Base-by-base conservation (phyloP, 305 asterid genomes). In the Fraxinus ornus region DNA sequence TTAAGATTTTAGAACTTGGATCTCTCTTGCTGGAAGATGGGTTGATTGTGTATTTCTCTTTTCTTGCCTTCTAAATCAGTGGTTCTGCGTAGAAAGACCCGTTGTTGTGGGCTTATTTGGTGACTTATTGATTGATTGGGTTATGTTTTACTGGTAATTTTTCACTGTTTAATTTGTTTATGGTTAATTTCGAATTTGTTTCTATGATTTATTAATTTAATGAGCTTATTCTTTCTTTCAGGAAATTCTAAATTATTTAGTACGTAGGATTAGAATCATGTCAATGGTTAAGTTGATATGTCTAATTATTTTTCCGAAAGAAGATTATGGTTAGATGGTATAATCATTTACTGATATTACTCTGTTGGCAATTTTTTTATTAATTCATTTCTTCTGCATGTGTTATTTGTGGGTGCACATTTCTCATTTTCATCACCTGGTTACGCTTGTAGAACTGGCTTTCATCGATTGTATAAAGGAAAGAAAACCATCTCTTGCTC, bases 1-100 rank as follows among this genome's bases (percentile, higher is more conserved):
- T 87, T 80, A 62, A 66, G 22, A 35, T 41, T 66, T n/a, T 62
- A 17, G 76, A 70, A 66, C 57, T 71, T 77, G 55, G 66, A 55
- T 76, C 60, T 68, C 71, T 32, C 44, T 77, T 76, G 75, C 60
- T 82, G 79, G 86, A 76, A 84, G 79, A 78, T 81, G 83, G 86
- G 44, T 37, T 76, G 83, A 78, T 39, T 82, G 52, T 78, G 35
- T 80, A 22, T 28, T n/a, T 30, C 26, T 33, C 15, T 26, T 19
- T 21, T 80, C 47, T 80, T 80, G 72, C 28, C 28, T 17, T 26
- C 77, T 55, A 13, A 4, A 55, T 73, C 28, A 52, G 37, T 70
- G 79, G 9, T 68, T 32, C 74, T 76, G 52, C 75, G 15, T 22
- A 17, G 74, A 64, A 21, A 57, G 10, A 76, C 66, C 57, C n/a